Evolutionary conservation across 805 yeast species (phyloP), one percentile per base, ranked within the genome.

Genomic region (Sungouiella blattae): DNA sequence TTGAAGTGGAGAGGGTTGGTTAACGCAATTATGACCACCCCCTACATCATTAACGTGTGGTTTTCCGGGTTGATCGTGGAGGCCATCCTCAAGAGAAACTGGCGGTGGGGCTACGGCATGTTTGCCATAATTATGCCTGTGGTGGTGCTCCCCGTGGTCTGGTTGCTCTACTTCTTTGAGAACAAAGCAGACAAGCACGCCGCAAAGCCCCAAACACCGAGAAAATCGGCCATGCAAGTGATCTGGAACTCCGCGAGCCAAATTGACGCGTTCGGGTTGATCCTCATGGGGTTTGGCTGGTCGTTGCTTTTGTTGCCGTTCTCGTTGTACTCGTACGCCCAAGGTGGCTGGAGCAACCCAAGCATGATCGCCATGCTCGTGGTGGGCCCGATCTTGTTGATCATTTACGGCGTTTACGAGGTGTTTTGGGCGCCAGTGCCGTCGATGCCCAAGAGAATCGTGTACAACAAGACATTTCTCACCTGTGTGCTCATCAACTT

Each of bases 41-140:
- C 55, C 29, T 62, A 52, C 46, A 46, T 55, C 9, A 66, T 62
- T 15, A 48, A 62, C 15, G 9, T 9, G 9, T 20, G 22, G 22
- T 6, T 20, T 7, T 20, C 22, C 9, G 22, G 22, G 9, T 34
- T 43, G 18, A 55, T 54, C 22, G 54, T 58, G 15, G 37, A 55
- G 11, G 54, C 49, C 17, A 23, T 36, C n/a, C 36, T 30, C n/a
- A 16, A 31, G 22, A 26, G 28, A 7, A 36, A 34, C 43, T 75
- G 80, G 80, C 62, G 77, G 52, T 68, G 74, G 73, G 79, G 77
- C 17, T 71, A 65, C 45, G 76, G 75, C 33, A 61, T 71, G 54
- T 73, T 73, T 57, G 64, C 71, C 15, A 60, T 73, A 26, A 61
- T 73, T 18, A 55, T 64, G 41, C 77, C 77, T 3, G 61, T 60